Evolutionary conservation across 225 moss, liverwort and hornwort genomes (phyloP), one percentile per base, ranked within the genome.

Genomic region (Anthoceros angustus): DNA sequence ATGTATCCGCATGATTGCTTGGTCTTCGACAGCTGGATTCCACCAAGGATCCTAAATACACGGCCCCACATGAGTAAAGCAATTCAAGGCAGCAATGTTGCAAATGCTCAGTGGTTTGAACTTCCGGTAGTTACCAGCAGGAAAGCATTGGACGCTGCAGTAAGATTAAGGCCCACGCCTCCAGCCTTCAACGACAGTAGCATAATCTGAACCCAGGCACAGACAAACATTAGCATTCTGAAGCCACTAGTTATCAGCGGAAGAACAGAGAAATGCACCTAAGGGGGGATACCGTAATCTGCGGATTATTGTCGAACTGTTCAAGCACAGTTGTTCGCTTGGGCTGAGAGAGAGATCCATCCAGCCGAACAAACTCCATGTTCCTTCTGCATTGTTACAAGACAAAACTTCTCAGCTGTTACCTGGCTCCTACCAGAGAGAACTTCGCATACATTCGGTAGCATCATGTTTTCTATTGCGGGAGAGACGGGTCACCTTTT

Each of bases 21-120:
- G 92, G 73, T 92, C 92, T 74, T 92, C 92, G 48, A 92, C 92
- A 24, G 92, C 92, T 38, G 92, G 92, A 76, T 92, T 92, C 92
- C 92, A 92, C 92, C 92, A 92, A 20, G 92, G 92, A 74, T 92
- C 91, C 91, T 89, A 63, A 41, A 69, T 63, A 49, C 26, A 40
- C 24, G 16, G 25, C 25, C 8, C 16, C 43, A 45, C 11, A 9
- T 25, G 42, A 48, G 23, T 61, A 16, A 7, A 72, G 4, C 38
- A 15, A 12, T 64, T 39, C 8, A 62, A 61, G 9, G 7, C 25
- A n/a, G 10, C 2, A 39, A 62, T 63, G 43, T 23, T 20, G 39
- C 25, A 23, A 45, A 23, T 25, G 7, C 14, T 48, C 10, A 60
- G 23, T n/a, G n/a, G 20, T 21, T 40, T 40, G 8, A 42, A 42